phyloP scores from a whole-genome alignment of 345 rosid species.

The Lepidium africanum region DNA sequence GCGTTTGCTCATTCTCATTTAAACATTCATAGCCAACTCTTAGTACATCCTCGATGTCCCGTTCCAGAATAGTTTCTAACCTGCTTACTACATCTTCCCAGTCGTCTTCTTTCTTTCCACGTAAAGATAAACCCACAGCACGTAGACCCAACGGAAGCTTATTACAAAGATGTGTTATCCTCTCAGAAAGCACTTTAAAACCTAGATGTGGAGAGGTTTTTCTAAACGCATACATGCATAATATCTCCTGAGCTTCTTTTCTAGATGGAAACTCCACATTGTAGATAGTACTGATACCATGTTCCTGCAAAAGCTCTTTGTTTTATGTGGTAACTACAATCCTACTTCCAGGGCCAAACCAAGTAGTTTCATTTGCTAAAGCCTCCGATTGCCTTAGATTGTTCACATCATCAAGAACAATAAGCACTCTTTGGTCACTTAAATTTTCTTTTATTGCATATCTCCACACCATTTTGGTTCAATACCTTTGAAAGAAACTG shows the following conservation, averaged over 20 bases:
- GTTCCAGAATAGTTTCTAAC: neutral
- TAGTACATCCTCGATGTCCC: neutral
- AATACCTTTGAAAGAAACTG: constrained; percentile 6
- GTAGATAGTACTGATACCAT: neutral
- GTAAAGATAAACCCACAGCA: neutral
- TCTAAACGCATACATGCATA: neutral
- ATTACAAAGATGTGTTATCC: neutral
- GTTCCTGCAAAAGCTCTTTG: neutral
- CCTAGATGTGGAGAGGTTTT: neutral
- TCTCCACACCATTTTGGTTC: neutral
- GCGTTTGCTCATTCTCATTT: neutral
- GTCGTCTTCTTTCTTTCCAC: neutral
- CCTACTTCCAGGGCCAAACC: constrained; percentile 11
- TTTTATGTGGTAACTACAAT: neutral
- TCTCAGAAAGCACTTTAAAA: neutral
- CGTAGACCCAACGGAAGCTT: neutral
- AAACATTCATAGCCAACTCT: constrained; percentile 28
- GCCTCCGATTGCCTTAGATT: neutral
- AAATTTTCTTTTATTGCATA: neutral
- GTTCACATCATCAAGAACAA: constrained; percentile 20
- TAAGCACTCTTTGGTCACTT: constrained; percentile 16
- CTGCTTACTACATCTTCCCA: constrained; percentile 2
- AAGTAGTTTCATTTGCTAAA: neutral
- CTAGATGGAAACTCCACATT: neutral
- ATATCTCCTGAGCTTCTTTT: neutral